Conservation (phyloP, 2,329 filamentous ascomycete genomes). For the Xylaria multiplex region DNA sequence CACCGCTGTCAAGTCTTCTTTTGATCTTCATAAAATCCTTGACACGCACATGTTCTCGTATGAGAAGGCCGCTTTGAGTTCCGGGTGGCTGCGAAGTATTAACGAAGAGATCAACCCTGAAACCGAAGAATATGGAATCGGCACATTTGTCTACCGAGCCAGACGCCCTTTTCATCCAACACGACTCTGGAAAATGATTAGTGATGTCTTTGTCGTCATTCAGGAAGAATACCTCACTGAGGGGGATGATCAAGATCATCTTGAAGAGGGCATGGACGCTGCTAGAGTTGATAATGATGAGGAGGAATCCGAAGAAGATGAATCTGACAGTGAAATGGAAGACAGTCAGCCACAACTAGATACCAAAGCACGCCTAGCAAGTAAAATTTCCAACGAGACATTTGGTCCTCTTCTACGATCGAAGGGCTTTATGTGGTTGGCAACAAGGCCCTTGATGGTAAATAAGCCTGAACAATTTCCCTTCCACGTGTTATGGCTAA, state of each 20-base stretch:
- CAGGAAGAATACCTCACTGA: conserved; percentile 57
- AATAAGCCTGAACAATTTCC: background rate
- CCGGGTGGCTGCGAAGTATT: conserved; percentile 76
- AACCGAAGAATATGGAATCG: conserved; percentile 77
- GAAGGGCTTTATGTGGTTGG: conserved; percentile 70
- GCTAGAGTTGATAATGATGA: conserved; percentile 39
- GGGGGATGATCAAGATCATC: conserved; percentile 42
- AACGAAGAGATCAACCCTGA: conserved; percentile 78
- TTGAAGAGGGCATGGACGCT: conserved; percentile 38
- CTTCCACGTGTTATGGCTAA: conserved; percentile 22
- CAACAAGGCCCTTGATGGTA: conserved; percentile 63
- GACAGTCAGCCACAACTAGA: conserved; percentile 44
- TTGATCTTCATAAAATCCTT: conserved; percentile 71
- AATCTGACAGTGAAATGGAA: conserved; percentile 37
- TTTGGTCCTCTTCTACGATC: conserved; percentile 69
- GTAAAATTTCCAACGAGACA: conserved; percentile 63
- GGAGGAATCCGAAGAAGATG: conserved; percentile 39
- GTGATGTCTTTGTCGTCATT: conserved; percentile 61
- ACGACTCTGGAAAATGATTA: conserved; percentile 57
- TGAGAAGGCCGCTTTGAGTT: conserved; percentile 69
- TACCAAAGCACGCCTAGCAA: conserved; percentile 57
- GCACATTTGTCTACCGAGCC: conserved; percentile 75
- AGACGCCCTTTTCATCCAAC: conserved; percentile 64
- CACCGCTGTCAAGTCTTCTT: conserved; percentile 60
- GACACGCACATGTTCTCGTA: conserved; percentile 74